Conservation (phyloP, 768 basidiomycete species). For the Nidularia sp. region DNA sequence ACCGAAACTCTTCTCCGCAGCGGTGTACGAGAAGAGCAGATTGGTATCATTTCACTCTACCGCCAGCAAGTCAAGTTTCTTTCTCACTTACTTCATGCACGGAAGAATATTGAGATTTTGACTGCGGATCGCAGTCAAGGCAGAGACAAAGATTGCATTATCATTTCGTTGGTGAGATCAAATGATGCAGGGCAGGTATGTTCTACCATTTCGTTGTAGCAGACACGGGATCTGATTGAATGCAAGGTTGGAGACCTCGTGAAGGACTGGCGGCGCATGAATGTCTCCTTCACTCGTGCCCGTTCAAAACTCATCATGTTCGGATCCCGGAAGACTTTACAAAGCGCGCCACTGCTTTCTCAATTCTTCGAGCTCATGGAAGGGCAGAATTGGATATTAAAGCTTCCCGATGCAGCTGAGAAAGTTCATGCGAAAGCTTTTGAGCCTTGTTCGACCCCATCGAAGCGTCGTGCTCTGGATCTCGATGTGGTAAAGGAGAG, state of each 20-base stretch:
- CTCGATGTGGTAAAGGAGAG: conserved; percentile 6
- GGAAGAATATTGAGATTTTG: conserved; percentile 70
- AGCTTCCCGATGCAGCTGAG: conserved; percentile 53
- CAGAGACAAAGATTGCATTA: conserved; percentile 90
- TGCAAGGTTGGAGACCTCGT: conserved; percentile 84
- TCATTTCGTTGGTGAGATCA: conserved; percentile 89
- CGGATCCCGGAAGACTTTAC: conserved; percentile 80
- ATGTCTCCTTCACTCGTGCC: conserved; percentile 94
- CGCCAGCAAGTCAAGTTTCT: conserved; percentile 94
- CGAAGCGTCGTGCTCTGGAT: conserved; percentile 3
- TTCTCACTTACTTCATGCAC: conserved; percentile 52
- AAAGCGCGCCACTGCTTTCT: conserved; percentile 51
- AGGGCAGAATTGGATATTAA: conserved; percentile 63
- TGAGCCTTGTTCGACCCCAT: conserved; percentile 14
- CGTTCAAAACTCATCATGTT: conserved; percentile 87
- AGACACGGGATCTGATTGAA: neutral
- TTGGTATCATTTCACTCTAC: conserved; percentile 90
- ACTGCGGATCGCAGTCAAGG: conserved; percentile 95
- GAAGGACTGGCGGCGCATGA: conserved; percentile 94
- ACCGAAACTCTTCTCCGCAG: conserved; percentile 58
- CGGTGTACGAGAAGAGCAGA: conserved; percentile 65
- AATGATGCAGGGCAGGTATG: conserved; percentile 75
- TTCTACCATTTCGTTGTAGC: conserved; percentile 5
- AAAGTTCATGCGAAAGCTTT: conserved; percentile 33
- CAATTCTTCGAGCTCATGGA: conserved; percentile 82